Conservation (phyloP, 371 early-diverging fungal species). For the Cokeromyces recurvatus region DNA sequence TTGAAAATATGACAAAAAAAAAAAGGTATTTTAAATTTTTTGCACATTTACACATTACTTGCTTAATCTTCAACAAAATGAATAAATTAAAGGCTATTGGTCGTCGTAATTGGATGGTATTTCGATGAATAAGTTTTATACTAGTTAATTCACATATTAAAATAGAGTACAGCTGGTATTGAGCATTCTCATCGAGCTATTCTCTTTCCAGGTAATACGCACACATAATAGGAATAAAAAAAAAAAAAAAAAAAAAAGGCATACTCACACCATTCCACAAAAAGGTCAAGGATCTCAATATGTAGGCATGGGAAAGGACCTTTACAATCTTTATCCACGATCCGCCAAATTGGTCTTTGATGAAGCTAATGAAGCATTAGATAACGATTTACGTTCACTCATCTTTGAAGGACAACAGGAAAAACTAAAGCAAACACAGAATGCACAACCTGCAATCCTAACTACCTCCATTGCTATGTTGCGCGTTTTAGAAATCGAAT, state of each 20-base stretch:
- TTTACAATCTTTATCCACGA: constrained; percentile 67
- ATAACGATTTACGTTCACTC: constrained; percentile 58
- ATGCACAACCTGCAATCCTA: constrained; percentile 95
- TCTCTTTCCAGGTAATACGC: constrained; percentile 45
- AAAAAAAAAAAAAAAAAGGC: too few species aligned
- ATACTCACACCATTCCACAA: too few species aligned
- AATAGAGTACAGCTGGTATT: constrained; percentile 48
- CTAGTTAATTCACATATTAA: too few species aligned
- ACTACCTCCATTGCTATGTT: constrained; percentile 86
- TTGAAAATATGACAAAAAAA: too few species aligned
- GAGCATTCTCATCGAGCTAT: constrained; percentile 50
- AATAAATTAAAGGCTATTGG: constrained; percentile 4
- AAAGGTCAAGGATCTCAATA: constrained; percentile 87
- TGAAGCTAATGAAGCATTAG: constrained; percentile 84
- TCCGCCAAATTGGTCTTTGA: constrained; percentile 82
- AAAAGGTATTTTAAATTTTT: too few species aligned
- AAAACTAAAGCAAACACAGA: constrained; percentile 75
- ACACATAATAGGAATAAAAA: too few species aligned
- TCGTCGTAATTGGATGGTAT: constrained; percentile 24
- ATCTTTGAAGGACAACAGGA: constrained; percentile 86
- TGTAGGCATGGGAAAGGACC: constrained; percentile 91
- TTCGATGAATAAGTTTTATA: too few species aligned
- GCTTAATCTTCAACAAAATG: constrained; percentile 1
- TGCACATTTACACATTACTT: too few species aligned
- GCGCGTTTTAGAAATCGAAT: constrained; percentile 80